phyloP scores from a whole-genome alignment of 805 yeast species.

The Kluyveromyces nonfermentans region DNA sequence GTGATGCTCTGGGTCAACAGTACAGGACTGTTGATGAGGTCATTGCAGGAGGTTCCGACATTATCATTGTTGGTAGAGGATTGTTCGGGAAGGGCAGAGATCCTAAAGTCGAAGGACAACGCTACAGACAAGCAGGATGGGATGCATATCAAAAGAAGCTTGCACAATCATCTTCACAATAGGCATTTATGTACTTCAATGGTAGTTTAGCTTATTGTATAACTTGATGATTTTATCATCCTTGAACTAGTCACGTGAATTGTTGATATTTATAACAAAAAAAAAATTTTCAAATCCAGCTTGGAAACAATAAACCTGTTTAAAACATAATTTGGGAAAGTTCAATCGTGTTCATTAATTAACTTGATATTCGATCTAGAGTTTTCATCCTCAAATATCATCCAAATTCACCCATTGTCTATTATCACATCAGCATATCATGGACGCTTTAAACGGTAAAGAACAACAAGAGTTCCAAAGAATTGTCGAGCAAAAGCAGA shows the following conservation, averaged over 20 bases:
- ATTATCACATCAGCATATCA: conserved; percentile 24
- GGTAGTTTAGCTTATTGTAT: too few species aligned
- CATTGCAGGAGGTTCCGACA: conserved; percentile 76
- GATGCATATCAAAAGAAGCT: conserved; percentile 57
- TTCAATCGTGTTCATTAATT: too few species aligned
- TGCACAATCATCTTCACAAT: neutral
- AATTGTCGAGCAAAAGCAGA: conserved; percentile 92
- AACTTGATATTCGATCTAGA: too few species aligned
- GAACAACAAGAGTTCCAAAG: conserved; percentile 97
- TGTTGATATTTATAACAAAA: neutral
- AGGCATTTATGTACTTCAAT: neutral
- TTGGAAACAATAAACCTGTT: too few species aligned
- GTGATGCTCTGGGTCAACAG: conserved; percentile 94
- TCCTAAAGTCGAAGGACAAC: conserved; percentile 74
- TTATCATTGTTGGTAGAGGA: conserved; percentile 98
- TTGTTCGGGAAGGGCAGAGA: conserved; percentile 90
- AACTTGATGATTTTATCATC: too few species aligned
- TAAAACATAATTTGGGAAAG: too few species aligned
- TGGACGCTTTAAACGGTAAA: conserved; percentile 91
- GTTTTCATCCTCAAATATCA: too few species aligned
- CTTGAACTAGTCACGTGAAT: neutral
- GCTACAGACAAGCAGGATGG: conserved; percentile 96
- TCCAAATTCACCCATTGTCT: neutral
- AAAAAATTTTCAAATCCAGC: neutral
- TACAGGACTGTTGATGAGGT: conserved; percentile 88